Percentiles rank a stretch among this genome's conserved stretches.
phyloP scores from a whole-genome alignment of 2,329 filamentous ascomycete species.

The Nigrograna mackinnonii region DNA sequence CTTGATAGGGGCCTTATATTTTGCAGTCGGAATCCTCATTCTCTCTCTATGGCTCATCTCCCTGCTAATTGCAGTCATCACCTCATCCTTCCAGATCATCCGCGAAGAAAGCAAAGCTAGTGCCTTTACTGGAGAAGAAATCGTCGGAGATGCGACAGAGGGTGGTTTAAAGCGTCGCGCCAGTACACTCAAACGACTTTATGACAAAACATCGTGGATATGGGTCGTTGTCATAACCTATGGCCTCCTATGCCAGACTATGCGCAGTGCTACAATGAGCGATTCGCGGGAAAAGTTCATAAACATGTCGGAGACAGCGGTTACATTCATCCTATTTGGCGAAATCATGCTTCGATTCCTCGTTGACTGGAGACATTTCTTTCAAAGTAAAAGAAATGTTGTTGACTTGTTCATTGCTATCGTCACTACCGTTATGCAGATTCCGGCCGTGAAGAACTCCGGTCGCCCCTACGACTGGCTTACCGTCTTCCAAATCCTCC shows the following conservation, averaged over 20 bases:
- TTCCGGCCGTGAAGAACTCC: constrained; percentile 76
- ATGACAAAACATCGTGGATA: constrained; percentile 72
- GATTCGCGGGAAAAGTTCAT: constrained; percentile 66
- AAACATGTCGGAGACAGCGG: constrained; percentile 68
- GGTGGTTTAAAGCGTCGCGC: constrained; percentile 44
- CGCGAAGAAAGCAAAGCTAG: constrained; percentile 93
- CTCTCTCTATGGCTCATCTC: constrained; percentile 97
- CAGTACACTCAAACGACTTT: constrained; percentile 67
- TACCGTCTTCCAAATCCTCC: constrained; percentile 88
- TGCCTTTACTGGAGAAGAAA: constrained; percentile 80
- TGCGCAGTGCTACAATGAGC: constrained; percentile 77
- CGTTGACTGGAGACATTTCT: constrained; percentile 81
- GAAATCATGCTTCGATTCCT: constrained; percentile 82
- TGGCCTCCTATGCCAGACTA: constrained; percentile 77
- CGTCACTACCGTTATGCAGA: constrained; percentile 80
- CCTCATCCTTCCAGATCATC: constrained; percentile 97
- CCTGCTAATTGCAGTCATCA: constrained; percentile 93
- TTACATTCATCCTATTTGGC: constrained; percentile 76
- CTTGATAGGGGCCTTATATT: constrained; percentile 79
- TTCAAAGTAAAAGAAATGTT: constrained; percentile 72
- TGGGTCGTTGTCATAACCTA: constrained; percentile 84
- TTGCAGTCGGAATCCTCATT: constrained; percentile 75
- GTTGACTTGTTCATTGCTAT: constrained; percentile 81
- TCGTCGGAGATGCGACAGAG: constrained; percentile 41
- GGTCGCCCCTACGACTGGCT: constrained; percentile 82